Base-by-base conservation (phyloP, 352 stramenopile species). In the Pythium brachiatum region DNA sequence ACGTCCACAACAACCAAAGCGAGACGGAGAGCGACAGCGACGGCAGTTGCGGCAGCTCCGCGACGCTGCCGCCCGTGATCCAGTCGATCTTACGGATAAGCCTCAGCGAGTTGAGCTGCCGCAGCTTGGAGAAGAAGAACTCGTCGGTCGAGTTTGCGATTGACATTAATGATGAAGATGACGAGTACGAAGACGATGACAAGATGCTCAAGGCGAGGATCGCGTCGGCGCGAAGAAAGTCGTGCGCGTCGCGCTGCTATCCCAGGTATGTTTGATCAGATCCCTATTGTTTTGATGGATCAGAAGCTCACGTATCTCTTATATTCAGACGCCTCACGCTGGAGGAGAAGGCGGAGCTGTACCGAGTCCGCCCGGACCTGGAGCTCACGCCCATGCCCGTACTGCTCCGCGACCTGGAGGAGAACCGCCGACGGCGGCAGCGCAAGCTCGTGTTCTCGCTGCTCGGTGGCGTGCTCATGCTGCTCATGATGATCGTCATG, bases 11-110 rank as follows among this genome's bases (percentile, higher is more conserved):
- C 32, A 73, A 75, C 55, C 80, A 90, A 53, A 92, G 83, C 63
- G 83, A 92, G 68, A 92, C 83, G 3, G 83, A 92, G 41, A 92
- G 83, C 69, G 83, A 92, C 57, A 92, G 83, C 39, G 83, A 92
- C 63, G 74, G 75, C 2, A 87, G 78, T 57, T 85, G 68, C 59
- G 74, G 72, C 59, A 62, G 60, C 59, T 60, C 69, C 12, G 32
- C 54, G 29, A 62, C 48, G 43, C 39, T 44, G 16, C 59, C 60
- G 27, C 44, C 62, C 0, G 75, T 68, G 43, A 71, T 90, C 32
- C 80, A 88, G 64, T 90, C 83, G 25, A 92, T 92, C 60, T 61
- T 92, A 36, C 73, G 83, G 58, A 79, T 89, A 72, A 71, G 79
- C 2, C 68, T 72, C 18, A 57, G 57, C 43, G 71, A 63, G 25